Percentiles rank a stretch among this genome's conserved stretches.
Conservation (phyloP, 2,329 filamentous ascomycete genomes). For the Amauroascus verrucosus region DNA sequence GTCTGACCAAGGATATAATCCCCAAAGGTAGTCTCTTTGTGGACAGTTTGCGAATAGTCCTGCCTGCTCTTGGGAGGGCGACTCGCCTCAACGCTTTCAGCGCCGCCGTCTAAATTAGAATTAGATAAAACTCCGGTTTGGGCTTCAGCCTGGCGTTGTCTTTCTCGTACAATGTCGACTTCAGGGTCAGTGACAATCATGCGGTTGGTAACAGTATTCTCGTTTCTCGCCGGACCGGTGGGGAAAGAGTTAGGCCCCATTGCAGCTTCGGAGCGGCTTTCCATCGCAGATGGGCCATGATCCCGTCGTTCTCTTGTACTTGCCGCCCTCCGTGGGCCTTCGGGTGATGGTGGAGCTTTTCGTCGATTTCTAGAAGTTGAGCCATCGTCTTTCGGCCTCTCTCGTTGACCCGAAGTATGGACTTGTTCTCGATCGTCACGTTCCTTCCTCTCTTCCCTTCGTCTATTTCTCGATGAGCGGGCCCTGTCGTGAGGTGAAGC, state of each 20-base stretch:
- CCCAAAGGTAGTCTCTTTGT: slow-evolving; percentile 80
- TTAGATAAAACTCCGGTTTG: slow-evolving; percentile 35
- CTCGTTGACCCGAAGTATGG: slow-evolving; percentile 34
- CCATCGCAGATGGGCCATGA: slow-evolving; percentile 27
- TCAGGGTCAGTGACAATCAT: slow-evolving; percentile 67
- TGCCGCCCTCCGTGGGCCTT: slow-evolving; percentile 36
- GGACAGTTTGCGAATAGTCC: slow-evolving; percentile 46
- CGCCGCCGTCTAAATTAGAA: slow-evolving; percentile 41
- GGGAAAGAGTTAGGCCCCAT: slow-evolving; percentile 48
- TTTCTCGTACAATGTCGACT: slow-evolving; percentile 61
- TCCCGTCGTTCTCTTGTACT: slow-evolving; percentile 35
- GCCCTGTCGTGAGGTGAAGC: slow-evolving; percentile 27
- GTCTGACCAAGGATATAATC: slow-evolving; percentile 95
- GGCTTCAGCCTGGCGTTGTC: slow-evolving; percentile 57
- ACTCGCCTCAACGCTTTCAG: slow-evolving; percentile 40
- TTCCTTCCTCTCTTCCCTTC: slow-evolving; percentile 30
- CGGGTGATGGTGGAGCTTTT: slow-evolving; percentile 38
- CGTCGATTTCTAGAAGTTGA: slow-evolving; percentile 38
- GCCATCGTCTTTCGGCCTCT: slow-evolving; percentile 32
- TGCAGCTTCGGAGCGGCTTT: slow-evolving; percentile 30
- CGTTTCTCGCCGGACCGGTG: slow-evolving; percentile 58
- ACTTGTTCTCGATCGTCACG: slow-evolving; percentile 27
- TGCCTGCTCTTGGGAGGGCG: slow-evolving; percentile 39
- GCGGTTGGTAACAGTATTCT: slow-evolving; percentile 67
- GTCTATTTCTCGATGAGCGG: slow-evolving; percentile 35